A percentile compares a stretch with the other conserved stretches of the same genome.
Conservation (phyloP, 2,329 filamentous ascomycete genomes). For the Fusarium sp. region DNA sequence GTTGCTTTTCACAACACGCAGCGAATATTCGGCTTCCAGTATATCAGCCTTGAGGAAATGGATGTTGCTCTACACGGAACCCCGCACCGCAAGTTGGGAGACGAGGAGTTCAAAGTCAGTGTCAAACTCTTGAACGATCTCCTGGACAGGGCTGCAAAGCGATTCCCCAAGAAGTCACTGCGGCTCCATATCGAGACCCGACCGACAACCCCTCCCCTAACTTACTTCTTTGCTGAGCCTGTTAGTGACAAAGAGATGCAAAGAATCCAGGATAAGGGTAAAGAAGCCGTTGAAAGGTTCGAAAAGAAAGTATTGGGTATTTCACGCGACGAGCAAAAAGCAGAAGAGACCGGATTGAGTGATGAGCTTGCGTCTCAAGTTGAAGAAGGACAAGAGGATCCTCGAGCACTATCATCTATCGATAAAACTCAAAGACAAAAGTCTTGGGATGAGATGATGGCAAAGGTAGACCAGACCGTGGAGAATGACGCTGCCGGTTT, state of each 20-base stretch:
- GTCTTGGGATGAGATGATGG: slow-evolving; percentile 66
- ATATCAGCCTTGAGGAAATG: slow-evolving; percentile 87
- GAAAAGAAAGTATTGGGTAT: slow-evolving; percentile 71
- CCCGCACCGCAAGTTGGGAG: slow-evolving; percentile 72
- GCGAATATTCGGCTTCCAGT: slow-evolving; percentile 98
- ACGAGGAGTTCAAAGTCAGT: slow-evolving; percentile 87
- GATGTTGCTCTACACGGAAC: slow-evolving; percentile 90
- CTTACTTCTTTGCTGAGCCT: slow-evolving; percentile 93
- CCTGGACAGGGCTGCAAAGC: slow-evolving; percentile 77
- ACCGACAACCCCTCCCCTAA: slow-evolving; percentile 67
- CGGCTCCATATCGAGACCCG: slow-evolving; percentile 87
- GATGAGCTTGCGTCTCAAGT: slow-evolving; percentile 9
- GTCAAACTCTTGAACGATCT: slow-evolving; percentile 82
- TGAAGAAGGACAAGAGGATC: slow-evolving; percentile 25
- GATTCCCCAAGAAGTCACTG: slow-evolving; percentile 80
- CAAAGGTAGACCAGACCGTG: slow-evolving; percentile 66
- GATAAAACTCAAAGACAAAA: slow-evolving; percentile 47
- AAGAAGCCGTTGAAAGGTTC: slow-evolving; percentile 73
- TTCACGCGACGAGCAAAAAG: slow-evolving; percentile 47
- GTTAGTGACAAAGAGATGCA: slow-evolving; percentile 78
- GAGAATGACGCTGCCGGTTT: slow-evolving; percentile 67
- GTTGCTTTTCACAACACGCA: slow-evolving; percentile 95
- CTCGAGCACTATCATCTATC: slow-evolving; percentile 5
- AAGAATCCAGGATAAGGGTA: slow-evolving; percentile 75
- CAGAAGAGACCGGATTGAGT: slow-evolving; percentile 14